Evolutionary conservation across 2,329 filamentous ascomycete genomes (phyloP).

Genomic region (Curvularia sp.): DNA sequence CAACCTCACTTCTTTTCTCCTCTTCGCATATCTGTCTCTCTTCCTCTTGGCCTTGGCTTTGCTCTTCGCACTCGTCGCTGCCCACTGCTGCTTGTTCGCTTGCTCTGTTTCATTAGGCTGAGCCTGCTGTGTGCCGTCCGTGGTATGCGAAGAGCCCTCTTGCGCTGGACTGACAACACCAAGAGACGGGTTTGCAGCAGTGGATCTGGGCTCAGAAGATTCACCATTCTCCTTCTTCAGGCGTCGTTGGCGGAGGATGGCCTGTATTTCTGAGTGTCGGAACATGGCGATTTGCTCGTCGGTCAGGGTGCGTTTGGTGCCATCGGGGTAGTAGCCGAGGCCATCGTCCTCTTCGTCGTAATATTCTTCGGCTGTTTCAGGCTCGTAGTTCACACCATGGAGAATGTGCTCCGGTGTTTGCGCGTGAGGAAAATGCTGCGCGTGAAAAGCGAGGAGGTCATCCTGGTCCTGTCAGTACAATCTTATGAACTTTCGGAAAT

Average conservation of each 20-base stretch:
- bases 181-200: neutral
- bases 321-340: constrained; percentile 85
- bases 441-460: constrained; percentile 54
- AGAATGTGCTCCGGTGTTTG: constrained; percentile 45
- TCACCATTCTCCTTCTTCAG: constrained; percentile 32
- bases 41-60: constrained; percentile 37
- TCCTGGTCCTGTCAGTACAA: constrained; percentile 45
- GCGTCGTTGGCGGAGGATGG: constrained; percentile 59
- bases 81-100: constrained; percentile 38
- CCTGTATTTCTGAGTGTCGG: constrained; percentile 83
- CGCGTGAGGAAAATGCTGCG: constrained; percentile 53
- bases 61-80: constrained; percentile 32
- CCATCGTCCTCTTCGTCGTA: constrained; percentile 64
- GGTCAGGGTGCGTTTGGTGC: constrained; percentile 85
- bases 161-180: constrained; percentile 1
- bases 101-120: constrained; percentile 25
- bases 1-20: constrained; percentile 32
- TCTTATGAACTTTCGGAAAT: neutral
- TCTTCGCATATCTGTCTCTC: constrained; percentile 33
- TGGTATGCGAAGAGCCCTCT: constrained; percentile 3
- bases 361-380: constrained; percentile 31
- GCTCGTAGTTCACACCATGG: constrained; percentile 37
- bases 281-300: constrained; percentile 92
- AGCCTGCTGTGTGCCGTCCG: constrained; percentile 19
- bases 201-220: constrained; percentile 16